phyloP scores from a whole-genome alignment of 495 filamentous ascomycete genomes.

The Tuber aestivum region DNA sequence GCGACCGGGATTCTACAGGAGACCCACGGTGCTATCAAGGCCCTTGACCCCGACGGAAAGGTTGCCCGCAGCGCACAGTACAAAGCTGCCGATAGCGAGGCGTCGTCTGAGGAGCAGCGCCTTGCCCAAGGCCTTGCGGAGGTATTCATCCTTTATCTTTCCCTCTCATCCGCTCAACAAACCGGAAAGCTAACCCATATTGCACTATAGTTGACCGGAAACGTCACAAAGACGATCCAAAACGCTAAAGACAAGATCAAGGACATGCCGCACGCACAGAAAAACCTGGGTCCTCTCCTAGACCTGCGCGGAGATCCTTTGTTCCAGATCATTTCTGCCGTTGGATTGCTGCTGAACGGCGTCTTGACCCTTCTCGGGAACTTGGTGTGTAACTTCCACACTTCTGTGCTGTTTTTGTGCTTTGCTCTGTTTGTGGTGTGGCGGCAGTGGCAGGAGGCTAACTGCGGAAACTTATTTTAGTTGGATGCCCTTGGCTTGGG shows the following conservation, averaged over 20 bases:
- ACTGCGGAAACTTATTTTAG: constrained; percentile 23
- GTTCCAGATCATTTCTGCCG: constrained; percentile 88
- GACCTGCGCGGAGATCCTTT: constrained; percentile 72
- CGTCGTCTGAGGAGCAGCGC: constrained; percentile 76
- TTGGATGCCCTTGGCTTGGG: constrained; percentile 81
- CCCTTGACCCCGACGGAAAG: constrained; percentile 79
- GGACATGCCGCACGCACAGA: constrained; percentile 90
- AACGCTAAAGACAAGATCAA: constrained; percentile 77
- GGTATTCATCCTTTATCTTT: constrained; percentile 51
- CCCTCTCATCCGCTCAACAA: constrained; percentile 30
- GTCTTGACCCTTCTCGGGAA: constrained; percentile 77
- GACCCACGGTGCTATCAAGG: constrained; percentile 83
- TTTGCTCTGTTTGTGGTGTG: neutral
- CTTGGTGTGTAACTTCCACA: constrained; percentile 46
- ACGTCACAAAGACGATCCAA: constrained; percentile 70
- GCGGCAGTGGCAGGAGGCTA: neutral
- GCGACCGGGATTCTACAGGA: constrained; percentile 74
- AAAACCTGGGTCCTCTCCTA: constrained; percentile 86
- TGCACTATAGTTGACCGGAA: constrained; percentile 47
- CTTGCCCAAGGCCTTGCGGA: constrained; percentile 81
- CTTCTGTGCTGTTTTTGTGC: neutral
- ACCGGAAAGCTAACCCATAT: neutral
- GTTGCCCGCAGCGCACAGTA: constrained; percentile 82
- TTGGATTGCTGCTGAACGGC: constrained; percentile 75
- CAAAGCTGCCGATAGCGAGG: constrained; percentile 71